Evolutionary conservation across 2,329 filamentous ascomycete species (phyloP).

Genomic region (Cercospora sojina): DNA sequence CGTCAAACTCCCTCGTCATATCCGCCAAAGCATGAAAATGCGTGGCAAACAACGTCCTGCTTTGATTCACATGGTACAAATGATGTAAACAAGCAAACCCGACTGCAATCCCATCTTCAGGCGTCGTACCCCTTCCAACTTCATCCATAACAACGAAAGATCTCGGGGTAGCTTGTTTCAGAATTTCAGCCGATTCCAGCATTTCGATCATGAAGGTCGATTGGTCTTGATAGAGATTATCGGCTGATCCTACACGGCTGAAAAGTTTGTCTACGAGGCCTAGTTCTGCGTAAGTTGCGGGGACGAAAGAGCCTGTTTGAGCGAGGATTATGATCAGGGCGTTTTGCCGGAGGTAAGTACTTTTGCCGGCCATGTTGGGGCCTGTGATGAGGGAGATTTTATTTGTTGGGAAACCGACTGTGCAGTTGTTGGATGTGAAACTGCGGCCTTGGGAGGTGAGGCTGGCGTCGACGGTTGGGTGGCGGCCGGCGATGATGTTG

Average conservation of each 20-base stretch:
- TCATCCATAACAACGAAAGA: conserved; percentile 98
- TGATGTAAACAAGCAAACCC: conserved; percentile 87
- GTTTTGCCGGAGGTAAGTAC: conserved; percentile 92
- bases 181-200: conserved; percentile 89
- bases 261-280: conserved; percentile 96
- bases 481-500: conserved; percentile 79
- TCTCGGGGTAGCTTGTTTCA: conserved; percentile 76
- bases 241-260: conserved; percentile 81
- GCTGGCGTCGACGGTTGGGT: conserved; percentile 87
- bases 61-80: conserved; percentile 72
- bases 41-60: conserved; percentile 85
- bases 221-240: conserved; percentile 91
- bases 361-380: conserved; percentile 99
- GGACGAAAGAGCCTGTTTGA: conserved; percentile 89
- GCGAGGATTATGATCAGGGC: conserved; percentile 91
- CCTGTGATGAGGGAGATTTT: conserved; percentile 68
- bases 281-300: conserved; percentile 79
- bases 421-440: conserved; percentile 84
- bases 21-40: conserved; percentile 88
- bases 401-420: conserved; percentile 70
- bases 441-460: conserved; percentile 74
- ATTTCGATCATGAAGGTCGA: conserved; percentile 99
- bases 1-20: conserved; percentile 61
- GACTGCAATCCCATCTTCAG: conserved; percentile 85
- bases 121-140: conserved; percentile 89